phyloP scores from a whole-genome alignment of 2,329 filamentous ascomycete species.

The Xylariaceae sp. region DNA sequence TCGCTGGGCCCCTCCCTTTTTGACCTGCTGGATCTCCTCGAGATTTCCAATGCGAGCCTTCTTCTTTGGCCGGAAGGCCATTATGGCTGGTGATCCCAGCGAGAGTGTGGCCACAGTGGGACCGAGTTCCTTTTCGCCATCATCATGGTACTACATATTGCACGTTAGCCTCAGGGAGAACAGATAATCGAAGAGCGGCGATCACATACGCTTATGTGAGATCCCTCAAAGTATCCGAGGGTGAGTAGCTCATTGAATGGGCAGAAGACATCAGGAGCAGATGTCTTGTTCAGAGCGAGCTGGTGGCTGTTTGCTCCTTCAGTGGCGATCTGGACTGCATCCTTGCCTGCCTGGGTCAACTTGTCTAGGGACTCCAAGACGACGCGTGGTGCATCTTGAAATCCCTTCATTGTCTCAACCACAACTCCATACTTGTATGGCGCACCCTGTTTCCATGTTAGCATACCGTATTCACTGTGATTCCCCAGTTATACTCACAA shows the following conservation, averaged over 20 bases:
- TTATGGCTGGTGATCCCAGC: slow-evolving; percentile 49
- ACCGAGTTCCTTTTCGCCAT: slow-evolving; percentile 56
- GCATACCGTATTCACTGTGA: slow-evolving; percentile 6
- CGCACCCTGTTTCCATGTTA: slow-evolving; percentile 39
- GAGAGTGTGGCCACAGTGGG: slow-evolving; percentile 56
- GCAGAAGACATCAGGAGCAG: slow-evolving; percentile 20
- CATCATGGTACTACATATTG: slow-evolving; percentile 51
- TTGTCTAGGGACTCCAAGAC: slow-evolving; percentile 44
- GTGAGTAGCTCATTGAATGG: slow-evolving; percentile 58
- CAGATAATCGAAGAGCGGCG: no score
- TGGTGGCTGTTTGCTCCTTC: slow-evolving; percentile 6
- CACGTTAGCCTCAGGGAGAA: slow-evolving; percentile 1
- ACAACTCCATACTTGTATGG: slow-evolving; percentile 59
- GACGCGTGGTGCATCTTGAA: slow-evolving; percentile 37
- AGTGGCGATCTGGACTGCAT: slow-evolving; percentile 27
- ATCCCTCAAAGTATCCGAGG: slow-evolving; percentile 54
- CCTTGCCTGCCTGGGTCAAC: slow-evolving; percentile 46
- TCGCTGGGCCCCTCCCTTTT: slow-evolving; percentile 17
- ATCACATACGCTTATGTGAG: slow-evolving; percentile 45
- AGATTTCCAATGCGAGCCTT: slow-evolving; percentile 10
- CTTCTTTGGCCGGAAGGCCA: slow-evolving; percentile 50
- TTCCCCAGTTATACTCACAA: slow-evolving; percentile 25
- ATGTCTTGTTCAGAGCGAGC: slow-evolving; percentile 3
- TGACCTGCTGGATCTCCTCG: slow-evolving; percentile 14
- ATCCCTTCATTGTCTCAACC: slow-evolving; percentile 38